These are phyloP conservation scores for Pseudocercospora eumusae DNA, from an alignment of 2,329 filamentous ascomycete genomes.

Conservation along the genomic window DNA sequence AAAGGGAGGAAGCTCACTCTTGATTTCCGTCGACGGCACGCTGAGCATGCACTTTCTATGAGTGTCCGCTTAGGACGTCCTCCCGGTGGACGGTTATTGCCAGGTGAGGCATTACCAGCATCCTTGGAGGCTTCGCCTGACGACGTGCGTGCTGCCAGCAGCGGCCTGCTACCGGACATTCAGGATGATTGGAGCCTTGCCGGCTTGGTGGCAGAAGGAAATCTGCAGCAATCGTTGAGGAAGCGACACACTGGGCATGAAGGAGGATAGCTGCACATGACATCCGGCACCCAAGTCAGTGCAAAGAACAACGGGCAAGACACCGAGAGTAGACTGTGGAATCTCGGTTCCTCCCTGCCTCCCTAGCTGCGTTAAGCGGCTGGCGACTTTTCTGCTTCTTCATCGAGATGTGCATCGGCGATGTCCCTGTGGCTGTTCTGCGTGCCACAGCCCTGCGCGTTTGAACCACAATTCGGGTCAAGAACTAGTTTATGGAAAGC, in stretches of 20 bases:
- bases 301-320: conserved; percentile 8
- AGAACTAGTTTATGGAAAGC: no score
- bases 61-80: conserved; percentile 32
- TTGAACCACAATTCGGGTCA: no score
- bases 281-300: not conserved
- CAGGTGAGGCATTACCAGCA: conserved; percentile 20
- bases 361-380: no score
- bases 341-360: conserved; percentile 4
- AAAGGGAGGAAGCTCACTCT: conserved; percentile 20
- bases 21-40: conserved; percentile 34
- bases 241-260: conserved; percentile 7
- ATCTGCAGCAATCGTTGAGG: not conserved
- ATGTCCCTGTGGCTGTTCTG: no score
- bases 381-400: no score
- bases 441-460: no score
- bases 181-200: conserved; percentile 15
- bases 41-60: conserved; percentile 36
- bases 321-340: conserved; percentile 1
- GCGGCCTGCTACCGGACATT: conserved; percentile 29
- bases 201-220: conserved; percentile 5
- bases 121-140: conserved; percentile 28
- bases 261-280: conserved; percentile 4
- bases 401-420: no score
- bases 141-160: conserved; percentile 29
- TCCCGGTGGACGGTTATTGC: conserved; percentile 20